Conservation (phyloP, 176 grass and related monocot species). For the Musa schizocarpa region DNA sequence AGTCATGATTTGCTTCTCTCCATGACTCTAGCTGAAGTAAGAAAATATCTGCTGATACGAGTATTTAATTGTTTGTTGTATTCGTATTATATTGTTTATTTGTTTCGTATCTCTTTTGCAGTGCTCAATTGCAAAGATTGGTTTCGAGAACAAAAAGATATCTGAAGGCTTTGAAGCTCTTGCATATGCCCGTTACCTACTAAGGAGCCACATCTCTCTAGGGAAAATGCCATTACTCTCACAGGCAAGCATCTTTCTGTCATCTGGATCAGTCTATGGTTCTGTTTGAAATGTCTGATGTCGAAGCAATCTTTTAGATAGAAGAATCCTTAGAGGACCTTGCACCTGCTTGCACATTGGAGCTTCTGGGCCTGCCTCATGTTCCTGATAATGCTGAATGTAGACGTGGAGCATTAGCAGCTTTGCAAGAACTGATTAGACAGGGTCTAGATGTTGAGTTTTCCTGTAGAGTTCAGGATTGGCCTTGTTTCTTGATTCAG, state of each 20-base stretch:
- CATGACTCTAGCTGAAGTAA: conserved; percentile 97
- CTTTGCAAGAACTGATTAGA: conserved; percentile 79
- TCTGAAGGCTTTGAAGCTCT: conserved; percentile 94
- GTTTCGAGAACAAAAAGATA: conserved; percentile 85
- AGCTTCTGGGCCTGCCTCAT: conserved; percentile 57
- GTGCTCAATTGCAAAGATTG: conserved; percentile 90
- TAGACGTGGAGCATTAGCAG: conserved; percentile 73
- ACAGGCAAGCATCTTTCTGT: conserved; percentile 45
- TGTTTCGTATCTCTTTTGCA: conserved; percentile 38
- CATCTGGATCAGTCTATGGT: conserved; percentile 6
- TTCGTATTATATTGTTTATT: conserved; percentile 9
- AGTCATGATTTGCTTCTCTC: conserved; percentile 75
- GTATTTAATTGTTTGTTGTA: background rate
- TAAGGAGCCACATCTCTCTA: conserved; percentile 75
- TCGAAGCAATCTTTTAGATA: conserved; percentile 49
- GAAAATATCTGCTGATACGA: conserved; percentile 7
- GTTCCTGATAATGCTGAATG: conserved; percentile 71
- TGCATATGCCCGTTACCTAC: conserved; percentile 69
- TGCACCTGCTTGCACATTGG: conserved; percentile 89
- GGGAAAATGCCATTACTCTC: conserved; percentile 79
- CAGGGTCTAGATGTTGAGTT: conserved; percentile 88
- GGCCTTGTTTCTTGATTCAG: conserved; percentile 80
- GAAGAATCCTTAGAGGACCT: conserved; percentile 99
- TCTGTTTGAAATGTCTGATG: conserved; percentile 6
- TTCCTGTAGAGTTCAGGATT: conserved; percentile 80